Percentiles rank a stretch among this genome's conserved stretches.
phyloP scores from a whole-genome alignment of 1,284 basidiomycete genomes.

The Leccinum subrobustum region DNA sequence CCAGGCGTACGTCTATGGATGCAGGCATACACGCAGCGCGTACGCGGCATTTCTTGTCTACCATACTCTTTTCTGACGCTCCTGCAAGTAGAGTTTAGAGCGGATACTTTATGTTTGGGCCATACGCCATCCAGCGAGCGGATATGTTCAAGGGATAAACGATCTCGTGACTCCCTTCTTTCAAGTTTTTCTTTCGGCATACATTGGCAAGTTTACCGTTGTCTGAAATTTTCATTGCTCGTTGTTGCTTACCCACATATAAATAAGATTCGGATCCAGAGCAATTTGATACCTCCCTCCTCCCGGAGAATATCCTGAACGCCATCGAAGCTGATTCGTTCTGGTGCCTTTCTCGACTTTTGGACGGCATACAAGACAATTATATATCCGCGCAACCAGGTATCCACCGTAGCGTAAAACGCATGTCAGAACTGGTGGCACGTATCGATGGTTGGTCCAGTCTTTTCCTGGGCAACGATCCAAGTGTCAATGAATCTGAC shows the following conservation, averaged over 20 bases:
- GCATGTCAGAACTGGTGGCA: constrained; percentile 90
- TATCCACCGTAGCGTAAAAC: constrained; percentile 86
- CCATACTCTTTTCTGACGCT: constrained; percentile 18
- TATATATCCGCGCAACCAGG: constrained; percentile 95
- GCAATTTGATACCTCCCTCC: constrained; percentile 75
- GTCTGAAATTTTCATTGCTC: neutral
- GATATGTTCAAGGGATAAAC: constrained; percentile 98
- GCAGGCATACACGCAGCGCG: constrained; percentile 82
- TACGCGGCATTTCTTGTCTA: constrained; percentile 37
- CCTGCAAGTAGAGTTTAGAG: constrained; percentile 70
- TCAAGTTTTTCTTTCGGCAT: constrained; percentile 89
- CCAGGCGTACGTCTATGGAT: constrained; percentile 93
- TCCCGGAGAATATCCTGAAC: constrained; percentile 68
- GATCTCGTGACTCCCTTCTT: constrained; percentile 95
- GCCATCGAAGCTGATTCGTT: constrained; percentile 95
- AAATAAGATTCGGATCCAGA: constrained; percentile 81
- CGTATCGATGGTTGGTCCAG: constrained; percentile 77
- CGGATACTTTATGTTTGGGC: constrained; percentile 97
- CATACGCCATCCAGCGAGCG: constrained; percentile 93
- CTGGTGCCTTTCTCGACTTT: constrained; percentile 91
- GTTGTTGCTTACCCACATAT: constrained; percentile 8
- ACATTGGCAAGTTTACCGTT: constrained; percentile 65
- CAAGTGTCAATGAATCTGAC: neutral
- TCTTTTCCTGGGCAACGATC: neutral
- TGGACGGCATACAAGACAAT: constrained; percentile 97